Base-by-base conservation (phyloP, 495 filamentous ascomycete species). In the Bryoglossum gracile region DNA sequence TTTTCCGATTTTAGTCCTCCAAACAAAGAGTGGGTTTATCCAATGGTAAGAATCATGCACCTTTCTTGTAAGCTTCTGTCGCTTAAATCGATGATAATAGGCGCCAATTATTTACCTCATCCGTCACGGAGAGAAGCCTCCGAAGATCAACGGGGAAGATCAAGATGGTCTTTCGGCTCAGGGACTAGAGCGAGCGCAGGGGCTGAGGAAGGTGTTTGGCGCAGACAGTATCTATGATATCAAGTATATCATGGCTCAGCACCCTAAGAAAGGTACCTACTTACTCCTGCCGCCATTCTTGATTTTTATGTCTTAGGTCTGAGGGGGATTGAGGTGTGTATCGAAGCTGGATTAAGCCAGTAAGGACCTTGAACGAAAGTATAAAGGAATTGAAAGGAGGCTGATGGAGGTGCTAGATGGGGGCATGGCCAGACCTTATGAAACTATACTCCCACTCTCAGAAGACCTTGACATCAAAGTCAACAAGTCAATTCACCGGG, bases 71-170 rank as follows among this genome's bases (percentile, higher is more conserved):
- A n/a, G n/a, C n/a, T n/a, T n/a, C n/a, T n/a, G n/a, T n/a, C n/a
- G n/a, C n/a, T n/a, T 30, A 30, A 6, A 30, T 13, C 13, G 26
- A 30, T 30, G 6, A 6, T 30, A 30, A 30, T 30, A 37, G 34
- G 4, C 32, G 2, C 53, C 53, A 26, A 65, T 58, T 24, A 58
- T 80, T 23, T 80, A 78, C 53, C 54, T 80, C 4, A 80, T 80
- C 59, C 73, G 76, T 6, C 76, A 80, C 53, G 76, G 75, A 51
- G 76, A 80, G 56, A 80, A 80, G 61, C 76, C 74, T 10, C 40
- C 58, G 10, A 60, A 63, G 35, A 19, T 45, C 28, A 24, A 61
- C 17, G 53, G 50, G 22, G 56, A 72, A 44, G 68, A 68, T 24
- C 60, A 54, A 8, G 60, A 62, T 28, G 75, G 74, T 0, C 61